Evolutionary conservation across 202 grass and related monocot species (phyloP).

Genomic region (Panicum virgatum): DNA sequence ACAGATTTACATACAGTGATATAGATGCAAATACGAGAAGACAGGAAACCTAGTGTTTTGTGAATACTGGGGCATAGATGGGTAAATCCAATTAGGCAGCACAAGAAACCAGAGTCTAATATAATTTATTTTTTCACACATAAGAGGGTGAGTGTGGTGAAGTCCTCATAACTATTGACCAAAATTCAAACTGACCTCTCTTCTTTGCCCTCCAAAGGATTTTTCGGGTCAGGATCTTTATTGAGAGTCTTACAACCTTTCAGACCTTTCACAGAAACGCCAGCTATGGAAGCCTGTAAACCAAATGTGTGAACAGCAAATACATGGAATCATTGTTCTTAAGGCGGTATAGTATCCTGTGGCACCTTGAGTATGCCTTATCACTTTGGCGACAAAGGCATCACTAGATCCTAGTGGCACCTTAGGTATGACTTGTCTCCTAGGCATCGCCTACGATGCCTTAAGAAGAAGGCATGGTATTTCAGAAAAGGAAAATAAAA

Average conservation of each 20-base stretch:
- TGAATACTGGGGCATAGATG: background rate
- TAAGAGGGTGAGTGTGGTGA: background rate
- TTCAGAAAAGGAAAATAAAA: background rate
- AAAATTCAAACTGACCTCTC: constrained; percentile 64
- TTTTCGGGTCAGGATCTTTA: constrained; percentile 91
- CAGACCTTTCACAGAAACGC: constrained; percentile 86
- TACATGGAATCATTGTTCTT: background rate
- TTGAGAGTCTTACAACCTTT: constrained; percentile 86
- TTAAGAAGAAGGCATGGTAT: background rate
- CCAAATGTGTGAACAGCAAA: constrained; percentile 1
- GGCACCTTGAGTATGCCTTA: background rate
- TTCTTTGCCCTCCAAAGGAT: constrained; percentile 82
- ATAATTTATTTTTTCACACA: constrained; percentile 1
- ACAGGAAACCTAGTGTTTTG: background rate
- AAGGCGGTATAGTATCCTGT: background rate
- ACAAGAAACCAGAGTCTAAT: background rate
- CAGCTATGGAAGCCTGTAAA: constrained; percentile 83
- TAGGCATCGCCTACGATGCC: background rate
- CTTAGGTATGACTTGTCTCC: background rate
- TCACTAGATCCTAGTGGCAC: background rate
- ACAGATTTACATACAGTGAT: background rate
- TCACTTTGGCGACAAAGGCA: background rate
- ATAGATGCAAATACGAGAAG: background rate
- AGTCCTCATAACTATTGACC: constrained; percentile 13
- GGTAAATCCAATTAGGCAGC: background rate